A percentile compares a stretch with the other conserved stretches of the same genome.
phyloP scores from a whole-genome alignment of 306 rosid genomes.

The Casuarina cunninghamiana region DNA sequence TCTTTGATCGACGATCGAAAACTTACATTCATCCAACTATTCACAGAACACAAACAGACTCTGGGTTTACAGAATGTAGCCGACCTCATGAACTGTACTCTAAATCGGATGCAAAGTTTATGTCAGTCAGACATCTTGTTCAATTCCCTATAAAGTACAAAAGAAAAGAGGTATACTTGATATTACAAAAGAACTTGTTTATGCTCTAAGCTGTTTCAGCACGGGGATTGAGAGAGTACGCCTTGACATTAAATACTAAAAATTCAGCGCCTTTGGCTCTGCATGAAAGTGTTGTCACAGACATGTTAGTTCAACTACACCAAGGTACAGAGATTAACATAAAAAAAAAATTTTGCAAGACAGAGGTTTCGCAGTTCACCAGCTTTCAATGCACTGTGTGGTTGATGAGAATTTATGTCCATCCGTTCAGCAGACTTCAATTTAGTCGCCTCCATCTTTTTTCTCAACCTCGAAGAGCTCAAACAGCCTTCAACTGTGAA shows the following conservation, averaged over 20 bases:
- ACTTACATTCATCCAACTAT: background rate
- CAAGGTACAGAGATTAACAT: background rate
- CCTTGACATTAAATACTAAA: slow-evolving; percentile 23
- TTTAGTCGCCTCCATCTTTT: slow-evolving; percentile 47
- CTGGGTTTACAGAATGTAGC: background rate
- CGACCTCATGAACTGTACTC: background rate
- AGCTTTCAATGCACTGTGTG: slow-evolving; percentile 31
- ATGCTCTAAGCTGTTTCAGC: background rate
- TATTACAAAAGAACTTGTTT: background rate
- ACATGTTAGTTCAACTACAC: slow-evolving; percentile 23
- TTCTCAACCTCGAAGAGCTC: slow-evolving; percentile 60
- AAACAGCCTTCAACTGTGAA: slow-evolving; percentile 84
- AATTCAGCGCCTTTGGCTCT: slow-evolving; percentile 42
- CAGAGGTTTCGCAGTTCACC: slow-evolving; percentile 41
- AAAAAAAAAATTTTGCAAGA: slow-evolving; percentile 8
- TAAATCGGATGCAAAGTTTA: background rate
- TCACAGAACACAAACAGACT: slow-evolving; percentile 1
- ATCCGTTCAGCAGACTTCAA: slow-evolving; percentile 26
- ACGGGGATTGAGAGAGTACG: background rate
- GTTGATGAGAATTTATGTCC: slow-evolving; percentile 30
- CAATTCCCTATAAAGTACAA: slow-evolving; percentile 6
- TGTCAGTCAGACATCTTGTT: slow-evolving; percentile 11
- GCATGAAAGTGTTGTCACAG: slow-evolving; percentile 24
- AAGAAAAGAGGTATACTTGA: slow-evolving; percentile 9
- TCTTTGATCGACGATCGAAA: background rate